These are phyloP conservation scores for Leptographium lundbergii DNA, from an alignment of 2,329 filamentous ascomycete species.

Conservation along the genomic window DNA sequence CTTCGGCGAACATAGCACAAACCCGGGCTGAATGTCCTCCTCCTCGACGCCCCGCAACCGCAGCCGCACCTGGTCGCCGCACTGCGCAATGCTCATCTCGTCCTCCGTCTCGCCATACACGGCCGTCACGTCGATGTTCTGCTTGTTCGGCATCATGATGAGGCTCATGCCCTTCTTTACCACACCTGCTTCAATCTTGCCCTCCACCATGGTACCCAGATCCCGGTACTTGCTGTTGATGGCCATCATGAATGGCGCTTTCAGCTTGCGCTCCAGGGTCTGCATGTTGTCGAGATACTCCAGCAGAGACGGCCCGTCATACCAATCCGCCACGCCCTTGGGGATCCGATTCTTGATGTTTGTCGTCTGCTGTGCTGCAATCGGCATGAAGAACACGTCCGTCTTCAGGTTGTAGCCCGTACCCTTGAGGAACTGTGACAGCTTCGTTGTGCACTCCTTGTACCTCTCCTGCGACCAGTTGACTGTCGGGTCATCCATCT, in stretches of 20 bases:
- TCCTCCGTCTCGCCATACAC: constrained; percentile 95
- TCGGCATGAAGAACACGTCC: constrained; percentile 90
- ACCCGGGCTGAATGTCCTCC: constrained; percentile 90
- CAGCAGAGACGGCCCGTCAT: constrained; percentile 76
- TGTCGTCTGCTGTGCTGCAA: constrained; percentile 74
- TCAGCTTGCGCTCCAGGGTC: constrained; percentile 85
- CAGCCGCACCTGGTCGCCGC: constrained; percentile 87
- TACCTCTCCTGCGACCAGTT: constrained; percentile 91
- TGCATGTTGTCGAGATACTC: constrained; percentile 66
- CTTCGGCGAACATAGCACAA: constrained; percentile 91
- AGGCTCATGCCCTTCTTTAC: constrained; percentile 79
- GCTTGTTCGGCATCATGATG: constrained; percentile 92
- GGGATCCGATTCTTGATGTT: constrained; percentile 85
- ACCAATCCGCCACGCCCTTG: constrained; percentile 67
- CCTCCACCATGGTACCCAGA: constrained; percentile 94
- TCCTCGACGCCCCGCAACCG: constrained; percentile 92
- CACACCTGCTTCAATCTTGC: constrained; percentile 90
- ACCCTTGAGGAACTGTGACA: constrained; percentile 76
- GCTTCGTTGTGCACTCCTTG: constrained; percentile 84
- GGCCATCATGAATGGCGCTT: constrained; percentile 99
- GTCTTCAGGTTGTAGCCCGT: constrained; percentile 91
- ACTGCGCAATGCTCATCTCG: constrained; percentile 68
- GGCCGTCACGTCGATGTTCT: constrained; percentile 67
- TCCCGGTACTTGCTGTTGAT: constrained; percentile 90
- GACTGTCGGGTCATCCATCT: constrained; percentile 97